Base-by-base conservation (phyloP, 768 basidiomycete genomes). In the Hypholoma sublateritium region DNA sequence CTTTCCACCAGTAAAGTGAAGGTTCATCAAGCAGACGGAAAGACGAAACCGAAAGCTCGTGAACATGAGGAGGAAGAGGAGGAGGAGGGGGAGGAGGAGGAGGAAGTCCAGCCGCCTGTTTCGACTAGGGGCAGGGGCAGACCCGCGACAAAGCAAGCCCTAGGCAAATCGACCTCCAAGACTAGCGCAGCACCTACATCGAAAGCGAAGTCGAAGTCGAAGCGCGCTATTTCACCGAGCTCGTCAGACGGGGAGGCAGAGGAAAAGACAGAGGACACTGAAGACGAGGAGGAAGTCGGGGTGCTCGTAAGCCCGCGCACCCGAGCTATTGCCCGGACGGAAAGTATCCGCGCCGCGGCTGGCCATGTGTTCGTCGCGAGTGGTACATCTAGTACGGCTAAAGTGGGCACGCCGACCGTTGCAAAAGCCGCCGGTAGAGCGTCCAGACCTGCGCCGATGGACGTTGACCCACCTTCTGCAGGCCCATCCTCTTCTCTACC, bases 301-400 rank as follows among this genome's bases (percentile, higher is more conserved):
- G 56, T 53, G 9, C 43, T 64, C 35, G 49, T 64, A 32, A 61
- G 58, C 48, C 58, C 63, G 8, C 45, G 58, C 7, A 52, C 57
- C 19, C 53, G 59, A 11, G 57, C 55, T n/a, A 3, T 64, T 7
- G 43, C 46, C 5, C 53, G 63, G 9, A 66, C 62, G 16, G 70
- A 70, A 22, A 74, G 72, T 41, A 56, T 74, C 8, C 67, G 60
- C 24, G 67, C 64, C 3, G 64, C 63, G 12, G 67, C 71, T 37
- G 67, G 64, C 4, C 66, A 59, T 25, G 45, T 62, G 37, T 45
- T 44, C 17, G 42, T 60, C 24, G 46, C 52, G 44, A 32, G 56
- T 5, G 44, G 37, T 22, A n/a, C n/a, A n/a, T n/a, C n/a, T n/a
- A 53, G 45, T 35, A 45, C 28, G 39, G 2, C 25, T 21, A 17